phyloP scores from a whole-genome alignment of 2,329 filamentous ascomycete genomes.

The Taxawa tesnikishii region DNA sequence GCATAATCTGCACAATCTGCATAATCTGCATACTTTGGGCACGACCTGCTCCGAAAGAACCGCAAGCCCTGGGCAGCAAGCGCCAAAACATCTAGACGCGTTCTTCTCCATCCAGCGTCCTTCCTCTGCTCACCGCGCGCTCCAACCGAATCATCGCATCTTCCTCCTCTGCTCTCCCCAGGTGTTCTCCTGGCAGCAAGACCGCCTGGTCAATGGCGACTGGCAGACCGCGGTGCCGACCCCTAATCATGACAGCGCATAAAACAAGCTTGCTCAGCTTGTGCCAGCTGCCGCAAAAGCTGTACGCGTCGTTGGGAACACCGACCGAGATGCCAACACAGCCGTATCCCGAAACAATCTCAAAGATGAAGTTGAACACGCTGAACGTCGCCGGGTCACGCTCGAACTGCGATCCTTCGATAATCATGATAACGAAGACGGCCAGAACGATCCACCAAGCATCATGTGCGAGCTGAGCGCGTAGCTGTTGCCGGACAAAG shows the following conservation, averaged over 20 bases:
- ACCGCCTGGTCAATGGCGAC: constrained; percentile 40
- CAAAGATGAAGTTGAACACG: constrained; percentile 35
- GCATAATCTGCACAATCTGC: too few species aligned
- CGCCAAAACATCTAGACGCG: too few species aligned
- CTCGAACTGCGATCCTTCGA: constrained; percentile 25
- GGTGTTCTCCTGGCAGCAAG: constrained; percentile 22
- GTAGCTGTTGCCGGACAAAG: constrained; percentile 30
- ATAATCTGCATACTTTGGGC: too few species aligned
- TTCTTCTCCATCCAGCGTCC: not conserved
- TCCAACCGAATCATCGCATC: constrained; percentile 18
- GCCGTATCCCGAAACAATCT: constrained; percentile 28
- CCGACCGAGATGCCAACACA: constrained; percentile 34
- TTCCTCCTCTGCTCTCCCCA: constrained; percentile 22
- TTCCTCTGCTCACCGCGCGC: constrained; percentile 5
- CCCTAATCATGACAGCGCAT: constrained; percentile 43
- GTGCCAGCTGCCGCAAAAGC: constrained; percentile 36
- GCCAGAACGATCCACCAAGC: constrained; percentile 32
- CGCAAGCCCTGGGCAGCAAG: too few species aligned
- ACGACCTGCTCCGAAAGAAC: too few species aligned
- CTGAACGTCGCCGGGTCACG: constrained; percentile 22
- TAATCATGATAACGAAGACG: constrained; percentile 33
- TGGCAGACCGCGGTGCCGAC: constrained; percentile 42
- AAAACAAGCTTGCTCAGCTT: constrained; percentile 41
- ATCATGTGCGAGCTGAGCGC: constrained; percentile 35
- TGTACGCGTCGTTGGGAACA: constrained; percentile 30